phyloP scores from a whole-genome alignment of 768 basidiomycete genomes.

The Mycena crocata region DNA sequence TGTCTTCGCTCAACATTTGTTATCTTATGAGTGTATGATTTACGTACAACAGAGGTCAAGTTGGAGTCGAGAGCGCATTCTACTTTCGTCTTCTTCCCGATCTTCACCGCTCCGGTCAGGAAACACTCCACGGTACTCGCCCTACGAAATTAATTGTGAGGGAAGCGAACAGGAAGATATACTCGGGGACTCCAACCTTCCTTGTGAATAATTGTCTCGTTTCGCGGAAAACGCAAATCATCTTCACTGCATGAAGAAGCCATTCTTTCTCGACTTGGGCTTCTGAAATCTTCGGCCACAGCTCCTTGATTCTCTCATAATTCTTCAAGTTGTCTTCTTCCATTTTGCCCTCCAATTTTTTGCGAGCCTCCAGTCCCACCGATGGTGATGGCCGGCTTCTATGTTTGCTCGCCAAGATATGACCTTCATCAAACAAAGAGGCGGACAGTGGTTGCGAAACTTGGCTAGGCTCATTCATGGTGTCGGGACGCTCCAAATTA shows the following conservation, averaged over 20 bases:
- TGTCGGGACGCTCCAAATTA: conserved; percentile 45
- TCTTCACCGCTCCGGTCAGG: not conserved
- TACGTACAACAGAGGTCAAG: conserved; percentile 18
- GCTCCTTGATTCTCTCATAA: conserved; percentile 67
- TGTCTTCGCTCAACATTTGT: no score
- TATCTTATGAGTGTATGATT: no score
- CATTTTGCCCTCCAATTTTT: conserved; percentile 71
- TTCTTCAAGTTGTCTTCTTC: conserved; percentile 72
- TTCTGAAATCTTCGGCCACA: conserved; percentile 66
- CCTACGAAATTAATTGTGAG: not conserved
- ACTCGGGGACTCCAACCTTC: not conserved
- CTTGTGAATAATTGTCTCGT: conserved; percentile 78
- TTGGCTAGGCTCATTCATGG: not conserved
- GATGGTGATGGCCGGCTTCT: conserved; percentile 58
- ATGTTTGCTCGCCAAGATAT: conserved; percentile 33
- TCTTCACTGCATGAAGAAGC: conserved; percentile 84
- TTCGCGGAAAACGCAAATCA: conserved; percentile 90
- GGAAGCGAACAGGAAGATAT: not conserved
- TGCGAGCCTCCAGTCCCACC: conserved; percentile 65
- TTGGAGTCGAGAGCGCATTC: conserved; percentile 16
- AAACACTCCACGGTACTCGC: conserved; percentile 22
- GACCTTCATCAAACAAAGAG: conserved; percentile 20
- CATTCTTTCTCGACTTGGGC: conserved; percentile 67
- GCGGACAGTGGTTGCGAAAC: not conserved
- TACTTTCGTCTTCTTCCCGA: conserved; percentile 15